These are phyloP conservation scores for Emmonsia crescens DNA, from an alignment of 2,329 filamentous ascomycete genomes.

Conservation along the genomic window DNA sequence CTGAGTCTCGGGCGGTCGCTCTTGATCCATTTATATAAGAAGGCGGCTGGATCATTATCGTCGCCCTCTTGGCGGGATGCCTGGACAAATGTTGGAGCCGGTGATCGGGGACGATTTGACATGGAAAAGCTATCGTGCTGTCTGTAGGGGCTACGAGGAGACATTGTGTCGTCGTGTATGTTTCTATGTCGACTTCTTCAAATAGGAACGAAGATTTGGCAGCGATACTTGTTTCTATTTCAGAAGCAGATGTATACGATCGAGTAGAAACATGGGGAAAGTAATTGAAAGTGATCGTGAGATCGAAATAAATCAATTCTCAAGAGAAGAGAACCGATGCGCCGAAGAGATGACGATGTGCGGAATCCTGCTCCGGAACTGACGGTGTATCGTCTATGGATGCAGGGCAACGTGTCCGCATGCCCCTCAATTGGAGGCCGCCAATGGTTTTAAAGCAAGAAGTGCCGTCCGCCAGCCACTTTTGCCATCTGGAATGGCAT, in stretches of 20 bases:
- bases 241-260: too few relatives aligned
- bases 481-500: background rate
- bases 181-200: background rate
- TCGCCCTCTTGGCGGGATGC: background rate
- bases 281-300: background rate
- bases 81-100: background rate
- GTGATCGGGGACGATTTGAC: background rate
- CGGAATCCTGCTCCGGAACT: background rate
- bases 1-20: background rate
- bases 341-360: background rate
- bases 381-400: background rate
- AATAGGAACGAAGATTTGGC: background rate
- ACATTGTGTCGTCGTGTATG: background rate
- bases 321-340: background rate
- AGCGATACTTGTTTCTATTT: background rate
- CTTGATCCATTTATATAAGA: slow-evolving; percentile 1
- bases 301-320: background rate
- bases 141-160: background rate
- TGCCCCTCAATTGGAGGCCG: background rate
- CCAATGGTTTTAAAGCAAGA: background rate
- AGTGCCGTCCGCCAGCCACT: background rate
- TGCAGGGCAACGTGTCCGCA: background rate
- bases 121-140: background rate
- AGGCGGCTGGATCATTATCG: background rate
- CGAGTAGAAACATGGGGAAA: background rate